Conservation (phyloP, 2,329 filamentous ascomycete species). For the Pseudofabraea citricarpa region DNA sequence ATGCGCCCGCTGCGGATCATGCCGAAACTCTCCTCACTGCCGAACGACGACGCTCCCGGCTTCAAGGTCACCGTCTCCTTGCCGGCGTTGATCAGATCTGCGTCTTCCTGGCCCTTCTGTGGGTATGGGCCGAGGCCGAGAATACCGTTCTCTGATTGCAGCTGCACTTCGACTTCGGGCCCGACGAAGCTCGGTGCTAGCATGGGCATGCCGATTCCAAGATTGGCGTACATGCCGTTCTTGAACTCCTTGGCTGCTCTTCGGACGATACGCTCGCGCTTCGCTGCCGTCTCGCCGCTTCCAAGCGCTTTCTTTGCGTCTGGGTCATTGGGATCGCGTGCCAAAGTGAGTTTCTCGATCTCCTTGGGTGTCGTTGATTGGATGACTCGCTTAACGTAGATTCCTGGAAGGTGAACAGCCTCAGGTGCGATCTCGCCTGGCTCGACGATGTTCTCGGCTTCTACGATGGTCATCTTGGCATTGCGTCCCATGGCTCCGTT, state of each 20-base stretch:
- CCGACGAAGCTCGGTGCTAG: conserved; percentile 80
- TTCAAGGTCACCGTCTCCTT: conserved; percentile 88
- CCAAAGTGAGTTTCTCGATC: conserved; percentile 81
- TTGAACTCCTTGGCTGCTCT: conserved; percentile 88
- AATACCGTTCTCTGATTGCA: conserved; percentile 80
- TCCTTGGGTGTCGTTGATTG: conserved; percentile 74
- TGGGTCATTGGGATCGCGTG: conserved; percentile 44
- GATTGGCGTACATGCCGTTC: conserved; percentile 91
- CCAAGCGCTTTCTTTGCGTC: conserved; percentile 27
- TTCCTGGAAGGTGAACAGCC: conserved; percentile 80
- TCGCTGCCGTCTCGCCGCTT: conserved; percentile 40
- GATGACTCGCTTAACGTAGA: conserved; percentile 87
- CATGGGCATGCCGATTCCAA: conserved; percentile 94
- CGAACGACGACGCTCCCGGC: conserved; percentile 75
- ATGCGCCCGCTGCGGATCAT: conserved; percentile 89
- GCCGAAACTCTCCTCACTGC: conserved; percentile 84
- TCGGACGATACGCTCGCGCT: conserved; percentile 80
- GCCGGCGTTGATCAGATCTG: conserved; percentile 87
- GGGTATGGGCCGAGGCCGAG: conserved; percentile 71
- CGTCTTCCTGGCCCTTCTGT: conserved; percentile 70
- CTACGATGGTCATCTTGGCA: conserved; percentile 85
- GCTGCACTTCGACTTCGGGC: conserved; percentile 71
- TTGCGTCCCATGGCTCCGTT: conserved; percentile 93
- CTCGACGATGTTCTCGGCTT: conserved; percentile 89
- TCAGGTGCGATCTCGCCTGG: conserved; percentile 81